Evolutionary conservation across 768 basidiomycete species (phyloP).

Genomic region (Plicaturopsis crispa): DNA sequence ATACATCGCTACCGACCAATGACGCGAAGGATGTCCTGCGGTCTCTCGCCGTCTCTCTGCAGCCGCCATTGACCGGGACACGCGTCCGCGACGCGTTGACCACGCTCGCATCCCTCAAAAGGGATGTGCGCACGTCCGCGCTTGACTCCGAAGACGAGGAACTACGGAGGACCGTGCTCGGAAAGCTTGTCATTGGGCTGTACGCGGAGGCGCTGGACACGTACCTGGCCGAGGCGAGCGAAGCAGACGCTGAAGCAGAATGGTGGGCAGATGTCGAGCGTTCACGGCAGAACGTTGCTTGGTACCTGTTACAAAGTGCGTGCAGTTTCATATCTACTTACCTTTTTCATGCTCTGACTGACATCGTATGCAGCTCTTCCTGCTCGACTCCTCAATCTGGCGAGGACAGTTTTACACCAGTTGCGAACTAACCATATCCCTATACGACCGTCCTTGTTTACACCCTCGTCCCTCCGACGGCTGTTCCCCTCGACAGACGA

Average conservation of each 20-base stretch:
- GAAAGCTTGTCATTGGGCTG: constrained; percentile 44
- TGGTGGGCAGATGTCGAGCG: constrained; percentile 79
- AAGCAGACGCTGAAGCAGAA: constrained; percentile 68
- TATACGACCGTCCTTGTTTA: constrained; percentile 36
- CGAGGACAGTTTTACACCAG: constrained; percentile 30
- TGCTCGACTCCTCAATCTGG: constrained; percentile 28
- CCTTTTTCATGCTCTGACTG: constrained; percentile 10
- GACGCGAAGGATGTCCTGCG: constrained; percentile 31
- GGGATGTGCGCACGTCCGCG: constrained; percentile 2
- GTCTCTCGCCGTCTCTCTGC: constrained; percentile 29
- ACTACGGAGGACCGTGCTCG: constrained; percentile 35
- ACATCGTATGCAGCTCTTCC: constrained; percentile 34
- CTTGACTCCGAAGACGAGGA: constrained; percentile 24
- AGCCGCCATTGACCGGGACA: constrained; percentile 17
- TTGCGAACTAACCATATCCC: constrained; percentile 38
- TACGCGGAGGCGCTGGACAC: constrained; percentile 62
- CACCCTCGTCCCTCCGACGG: constrained; percentile 37
- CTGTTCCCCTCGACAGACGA: constrained; percentile 39
- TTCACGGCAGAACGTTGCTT: constrained; percentile 44
- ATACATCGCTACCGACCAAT: no score
- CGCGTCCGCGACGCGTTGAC: constrained; percentile 21
- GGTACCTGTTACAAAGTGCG: constrained; percentile 79
- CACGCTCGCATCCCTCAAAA: constrained; percentile 18
- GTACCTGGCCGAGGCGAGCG: constrained; percentile 57
- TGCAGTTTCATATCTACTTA: constrained; percentile 6